These are phyloP conservation scores for Lindgomyces ingoldianus DNA, from an alignment of 495 filamentous ascomycete genomes.

Conservation along the genomic window DNA sequence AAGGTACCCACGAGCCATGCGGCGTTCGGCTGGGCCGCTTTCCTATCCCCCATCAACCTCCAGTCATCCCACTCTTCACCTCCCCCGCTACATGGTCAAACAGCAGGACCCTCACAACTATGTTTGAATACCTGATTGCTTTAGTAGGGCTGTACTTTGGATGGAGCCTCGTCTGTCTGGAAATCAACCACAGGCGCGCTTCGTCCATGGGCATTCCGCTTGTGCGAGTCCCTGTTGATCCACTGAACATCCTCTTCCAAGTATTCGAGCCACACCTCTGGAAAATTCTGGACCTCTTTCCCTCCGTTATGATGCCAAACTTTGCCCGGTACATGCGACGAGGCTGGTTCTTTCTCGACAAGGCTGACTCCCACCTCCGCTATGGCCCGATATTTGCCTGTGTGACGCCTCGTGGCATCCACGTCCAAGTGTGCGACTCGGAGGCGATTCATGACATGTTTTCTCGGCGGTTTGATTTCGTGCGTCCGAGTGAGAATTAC, in stretches of 20 bases:
- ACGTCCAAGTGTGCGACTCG: constrained; percentile 17
- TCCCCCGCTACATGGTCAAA: too few relatives aligned
- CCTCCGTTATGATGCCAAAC: not conserved
- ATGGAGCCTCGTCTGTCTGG: constrained; percentile 12
- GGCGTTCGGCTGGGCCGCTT: too few relatives aligned
- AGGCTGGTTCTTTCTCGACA: constrained; percentile 17
- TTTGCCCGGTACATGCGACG: constrained; percentile 1
- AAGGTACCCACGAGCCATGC: too few relatives aligned
- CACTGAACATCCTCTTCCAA: constrained; percentile 20
- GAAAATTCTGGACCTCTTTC: not conserved
- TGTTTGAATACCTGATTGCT: too few relatives aligned
- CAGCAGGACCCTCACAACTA: too few relatives aligned
- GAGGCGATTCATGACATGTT: constrained; percentile 4
- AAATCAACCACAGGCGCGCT: constrained; percentile 18
- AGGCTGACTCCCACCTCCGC: constrained; percentile 2
- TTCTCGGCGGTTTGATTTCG: constrained; percentile 7
- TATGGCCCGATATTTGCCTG: constrained; percentile 13
- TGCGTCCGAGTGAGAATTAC: constrained; percentile 29
- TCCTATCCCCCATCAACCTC: too few relatives aligned
- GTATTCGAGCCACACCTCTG: constrained; percentile 21
- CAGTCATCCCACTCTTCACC: too few relatives aligned
- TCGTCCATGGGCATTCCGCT: constrained; percentile 22
- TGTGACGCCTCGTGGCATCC: constrained; percentile 18
- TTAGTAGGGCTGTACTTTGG: not conserved
- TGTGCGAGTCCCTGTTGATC: constrained; percentile 20